These are phyloP conservation scores for Escovopsis sp. DNA, from an alignment of 2,329 filamentous ascomycete species.

Conservation along the genomic window DNA sequence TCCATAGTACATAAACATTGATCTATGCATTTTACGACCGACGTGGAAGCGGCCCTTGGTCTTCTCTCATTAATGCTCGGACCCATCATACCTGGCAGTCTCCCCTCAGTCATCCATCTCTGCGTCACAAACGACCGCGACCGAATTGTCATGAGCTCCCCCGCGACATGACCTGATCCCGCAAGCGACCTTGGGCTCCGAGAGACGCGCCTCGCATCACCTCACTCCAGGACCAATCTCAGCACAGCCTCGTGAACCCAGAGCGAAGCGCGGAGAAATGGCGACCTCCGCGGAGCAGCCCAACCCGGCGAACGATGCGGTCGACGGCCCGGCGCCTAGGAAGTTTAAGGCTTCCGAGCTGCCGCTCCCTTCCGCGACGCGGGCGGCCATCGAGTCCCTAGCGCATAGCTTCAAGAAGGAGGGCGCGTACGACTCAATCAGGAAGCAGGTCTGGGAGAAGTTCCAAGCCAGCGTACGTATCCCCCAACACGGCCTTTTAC, in stretches of 20 bases:
- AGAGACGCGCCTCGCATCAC: conserved; percentile 1
- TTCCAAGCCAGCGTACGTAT: conserved; percentile 52
- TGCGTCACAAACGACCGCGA: neutral
- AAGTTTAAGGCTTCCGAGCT: conserved; percentile 64
- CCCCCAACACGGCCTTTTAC: neutral
- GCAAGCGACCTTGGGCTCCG: neutral
- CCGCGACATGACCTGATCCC: conserved; percentile 2
- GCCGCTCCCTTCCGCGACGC: conserved; percentile 57
- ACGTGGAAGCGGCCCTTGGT: too few species aligned
- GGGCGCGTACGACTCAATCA: conserved; percentile 64
- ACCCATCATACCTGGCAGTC: neutral
- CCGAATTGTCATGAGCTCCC: neutral
- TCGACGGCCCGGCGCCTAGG: conserved; percentile 10
- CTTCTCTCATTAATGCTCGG: neutral
- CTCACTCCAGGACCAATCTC: neutral
- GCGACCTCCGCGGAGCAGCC: conserved; percentile 13
- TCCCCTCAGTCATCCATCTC: neutral
- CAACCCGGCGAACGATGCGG: conserved; percentile 8
- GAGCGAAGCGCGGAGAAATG: conserved; percentile 7
- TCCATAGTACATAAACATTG: neutral
- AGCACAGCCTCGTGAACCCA: neutral
- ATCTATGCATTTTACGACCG: neutral
- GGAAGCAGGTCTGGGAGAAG: conserved; percentile 63
- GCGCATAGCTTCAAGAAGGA: conserved; percentile 79
- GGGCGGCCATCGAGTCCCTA: conserved; percentile 57